Evolutionary conservation across 352 stramenopile species (phyloP), one percentile per base, ranked within the genome.

Genomic region (Phytopythium helicoides): DNA sequence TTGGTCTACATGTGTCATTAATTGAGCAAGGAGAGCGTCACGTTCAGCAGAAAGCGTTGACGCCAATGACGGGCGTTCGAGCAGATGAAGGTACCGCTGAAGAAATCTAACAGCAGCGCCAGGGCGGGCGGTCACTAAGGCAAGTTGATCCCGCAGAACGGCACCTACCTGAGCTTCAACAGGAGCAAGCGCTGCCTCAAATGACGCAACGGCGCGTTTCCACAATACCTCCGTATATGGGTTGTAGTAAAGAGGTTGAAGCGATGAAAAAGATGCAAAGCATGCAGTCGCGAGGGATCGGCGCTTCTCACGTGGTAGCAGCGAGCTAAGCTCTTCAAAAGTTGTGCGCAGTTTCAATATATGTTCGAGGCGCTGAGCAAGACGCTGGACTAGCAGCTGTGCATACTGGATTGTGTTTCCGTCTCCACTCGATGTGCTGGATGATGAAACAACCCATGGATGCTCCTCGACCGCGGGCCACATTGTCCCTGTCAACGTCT

Each of bases 171-270:
- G 73, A 0, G 57, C 58, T 53, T 98, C 92, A 28, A 97, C 71
- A 0, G 89, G 92, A 14, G 69, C 75, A 0, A 98, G 71, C 28
- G 66, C 67, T 10, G 62, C 50, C 52, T 98, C 93, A 54, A 90
- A 98, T 14, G 79, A 67, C 6, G 61, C 65, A 2, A 97, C 64
- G 0, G 87, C 86, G 0, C 52, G 44, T 22, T 85, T 60, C 92
- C 92, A 98, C 15, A 79, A 61, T 18, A 62, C 57, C 22, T 95
- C 81, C 4, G 93, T 97, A 78, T 98, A 97, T 23, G 82, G 73
- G 54, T 96, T 97, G 71, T 96, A 97, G 49, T 94, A 87, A 2
- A 96, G 64, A 33, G 81, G 76, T 44, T 86, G 68, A 15, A 94
- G 64, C 10, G 48, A 61, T 2, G 74, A 60, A 46, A 97, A 92